phyloP scores from a whole-genome alignment of 768 basidiomycete genomes.

The Lactarius evosmus region DNA sequence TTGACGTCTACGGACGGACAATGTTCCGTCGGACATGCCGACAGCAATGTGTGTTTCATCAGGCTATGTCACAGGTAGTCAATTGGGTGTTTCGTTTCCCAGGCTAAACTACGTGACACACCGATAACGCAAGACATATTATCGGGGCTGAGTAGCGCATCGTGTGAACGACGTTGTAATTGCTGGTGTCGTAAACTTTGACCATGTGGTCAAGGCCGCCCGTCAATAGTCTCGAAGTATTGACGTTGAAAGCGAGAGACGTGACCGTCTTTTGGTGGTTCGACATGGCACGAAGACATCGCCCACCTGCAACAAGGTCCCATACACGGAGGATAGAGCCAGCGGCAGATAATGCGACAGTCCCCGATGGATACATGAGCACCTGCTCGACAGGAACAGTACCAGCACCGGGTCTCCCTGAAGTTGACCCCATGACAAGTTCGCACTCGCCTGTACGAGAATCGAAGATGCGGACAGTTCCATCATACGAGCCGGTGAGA shows the following conservation, averaged over 20 bases:
- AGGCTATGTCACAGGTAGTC: slow-evolving; percentile 50
- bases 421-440: slow-evolving; percentile 63
- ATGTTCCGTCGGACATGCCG: slow-evolving; percentile 96
- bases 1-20: slow-evolving; percentile 92
- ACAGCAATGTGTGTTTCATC: slow-evolving; percentile 96
- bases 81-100: neutral
- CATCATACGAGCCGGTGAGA: slow-evolving; percentile 93
- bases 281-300: slow-evolving; percentile 85
- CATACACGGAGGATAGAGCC: slow-evolving; percentile 93
- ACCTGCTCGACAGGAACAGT: slow-evolving; percentile 84
- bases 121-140: slow-evolving; percentile 87
- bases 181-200: slow-evolving; percentile 94
- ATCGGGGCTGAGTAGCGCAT: slow-evolving; percentile 97
- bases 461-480: slow-evolving; percentile 86
- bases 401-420: slow-evolving; percentile 34
- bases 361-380: slow-evolving; percentile 87
- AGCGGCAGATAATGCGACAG: slow-evolving; percentile 77
- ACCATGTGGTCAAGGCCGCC: slow-evolving; percentile 97
- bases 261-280: slow-evolving; percentile 99
- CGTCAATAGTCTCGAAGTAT: slow-evolving; percentile 75
- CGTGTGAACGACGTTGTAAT: slow-evolving; percentile 94
- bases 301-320: slow-evolving; percentile 90
- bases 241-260: slow-evolving; percentile 74
- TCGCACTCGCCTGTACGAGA: slow-evolving; percentile 78
- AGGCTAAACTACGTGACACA: slow-evolving; percentile 40